phyloP scores from a whole-genome alignment of 139 green algal species.

The Marvania coccoides region DNA sequence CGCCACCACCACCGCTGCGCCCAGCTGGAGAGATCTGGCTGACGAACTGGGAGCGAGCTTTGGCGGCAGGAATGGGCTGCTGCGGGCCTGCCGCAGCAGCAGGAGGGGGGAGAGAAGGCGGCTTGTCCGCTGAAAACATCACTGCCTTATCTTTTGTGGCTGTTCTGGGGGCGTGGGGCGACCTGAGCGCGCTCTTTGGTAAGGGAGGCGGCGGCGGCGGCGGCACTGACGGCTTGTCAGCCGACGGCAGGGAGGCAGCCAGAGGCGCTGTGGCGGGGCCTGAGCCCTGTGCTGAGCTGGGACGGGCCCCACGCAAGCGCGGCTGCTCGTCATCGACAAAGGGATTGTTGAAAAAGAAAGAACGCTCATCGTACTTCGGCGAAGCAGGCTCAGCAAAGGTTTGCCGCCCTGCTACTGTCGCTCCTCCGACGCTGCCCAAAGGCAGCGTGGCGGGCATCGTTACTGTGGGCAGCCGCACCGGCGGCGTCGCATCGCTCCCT shows the following conservation, averaged over 20 bases:
- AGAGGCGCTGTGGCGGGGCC: no score
- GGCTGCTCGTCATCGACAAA: not conserved
- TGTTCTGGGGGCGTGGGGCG: not conserved
- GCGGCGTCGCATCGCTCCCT: no score
- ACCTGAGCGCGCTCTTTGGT: not conserved
- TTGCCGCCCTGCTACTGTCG: conserved; percentile 14
- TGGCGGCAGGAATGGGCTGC: not conserved
- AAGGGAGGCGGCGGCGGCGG: not conserved
- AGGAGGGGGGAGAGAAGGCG: not conserved
- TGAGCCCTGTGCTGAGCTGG: no score
- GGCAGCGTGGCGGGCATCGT: not conserved
- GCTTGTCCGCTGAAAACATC: no score
- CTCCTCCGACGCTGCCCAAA: not conserved
- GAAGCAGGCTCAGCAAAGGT: conserved; percentile 54
- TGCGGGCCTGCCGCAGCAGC: not conserved
- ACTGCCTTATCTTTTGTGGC: no score
- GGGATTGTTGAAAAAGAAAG: conserved; percentile 54
- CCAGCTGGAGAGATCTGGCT: conserved; percentile 35
- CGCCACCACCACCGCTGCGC: not conserved
- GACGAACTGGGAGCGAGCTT: not conserved
- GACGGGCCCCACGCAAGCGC: not conserved
- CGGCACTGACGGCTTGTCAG: no score
- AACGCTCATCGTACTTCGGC: conserved; percentile 91
- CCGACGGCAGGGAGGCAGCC: no score
- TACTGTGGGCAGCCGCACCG: no score